Percentiles rank a stretch among this genome's conserved stretches.
These are phyloP conservation scores for Cytospora piceae DNA, from an alignment of 2,329 filamentous ascomycete genomes.

Conservation along the genomic window DNA sequence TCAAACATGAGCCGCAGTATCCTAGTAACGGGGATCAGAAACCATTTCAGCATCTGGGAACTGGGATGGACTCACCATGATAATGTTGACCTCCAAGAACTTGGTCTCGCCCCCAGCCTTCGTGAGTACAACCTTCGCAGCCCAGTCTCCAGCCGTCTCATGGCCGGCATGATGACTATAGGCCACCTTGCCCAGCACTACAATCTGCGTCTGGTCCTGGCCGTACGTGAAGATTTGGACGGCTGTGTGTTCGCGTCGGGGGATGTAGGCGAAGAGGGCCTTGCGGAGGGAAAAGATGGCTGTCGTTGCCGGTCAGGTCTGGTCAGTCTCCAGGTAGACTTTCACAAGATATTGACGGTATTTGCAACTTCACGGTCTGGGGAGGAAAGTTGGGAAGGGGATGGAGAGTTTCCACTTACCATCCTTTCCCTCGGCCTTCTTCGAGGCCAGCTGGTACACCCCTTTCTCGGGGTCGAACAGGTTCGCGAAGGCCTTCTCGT, in stretches of 20 bases:
- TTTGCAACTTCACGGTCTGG: too few species aligned
- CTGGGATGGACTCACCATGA: not conserved
- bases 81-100: constrained; percentile 5
- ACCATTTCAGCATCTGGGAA: too few species aligned
- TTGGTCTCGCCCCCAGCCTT: not conserved
- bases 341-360: not conserved
- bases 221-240: constrained; percentile 1
- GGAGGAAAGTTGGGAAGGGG: too few species aligned
- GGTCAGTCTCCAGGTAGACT: not conserved
- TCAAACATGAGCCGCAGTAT: constrained; percentile 4
- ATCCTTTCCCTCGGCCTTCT: constrained; percentile 2
- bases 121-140: not conserved
- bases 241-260: not conserved
- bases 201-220: constrained; percentile 4
- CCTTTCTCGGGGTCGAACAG: constrained; percentile 1
- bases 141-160: constrained; percentile 2
- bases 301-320: not conserved
- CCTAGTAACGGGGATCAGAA: not conserved
- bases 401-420: not conserved
- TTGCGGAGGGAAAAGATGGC: constrained; percentile 3
- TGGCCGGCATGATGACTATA: constrained; percentile 7
- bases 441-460: constrained; percentile 7
- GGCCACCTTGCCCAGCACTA: constrained; percentile 3
- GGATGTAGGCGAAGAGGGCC: constrained; percentile 7
- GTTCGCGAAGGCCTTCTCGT: not conserved